phyloP scores from a whole-genome alignment of 805 yeast genomes.

The Isabelozyma rhagii region DNA sequence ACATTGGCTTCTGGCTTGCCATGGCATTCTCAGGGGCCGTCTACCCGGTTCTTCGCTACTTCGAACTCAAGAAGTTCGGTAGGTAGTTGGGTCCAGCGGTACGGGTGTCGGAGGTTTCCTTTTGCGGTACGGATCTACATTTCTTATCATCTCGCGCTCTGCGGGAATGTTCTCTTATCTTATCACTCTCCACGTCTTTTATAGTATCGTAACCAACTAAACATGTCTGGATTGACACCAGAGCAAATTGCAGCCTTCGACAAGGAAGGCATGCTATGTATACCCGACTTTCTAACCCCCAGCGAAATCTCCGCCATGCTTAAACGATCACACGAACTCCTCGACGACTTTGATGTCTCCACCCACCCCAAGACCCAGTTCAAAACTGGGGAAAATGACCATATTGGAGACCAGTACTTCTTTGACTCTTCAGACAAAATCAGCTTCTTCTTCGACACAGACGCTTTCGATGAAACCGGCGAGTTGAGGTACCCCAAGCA shows the following conservation, averaged over 20 bases:
- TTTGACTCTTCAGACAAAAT: constrained; percentile 67
- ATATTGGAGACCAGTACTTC: constrained; percentile 73
- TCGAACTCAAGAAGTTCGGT: constrained; percentile 27
- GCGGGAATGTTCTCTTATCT: neutral
- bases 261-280: constrained; percentile 58
- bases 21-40: constrained; percentile 30
- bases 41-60: constrained; percentile 29
- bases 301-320: constrained; percentile 41
- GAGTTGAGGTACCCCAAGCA: constrained; percentile 50
- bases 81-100: constrained; percentile 6
- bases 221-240: constrained; percentile 28
- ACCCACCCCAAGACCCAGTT: constrained; percentile 70
- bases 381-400: constrained; percentile 56
- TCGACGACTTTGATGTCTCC: constrained; percentile 47
- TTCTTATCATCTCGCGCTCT: no score
- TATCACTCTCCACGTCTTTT: neutral
- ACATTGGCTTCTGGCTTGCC: constrained; percentile 36
- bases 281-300: constrained; percentile 50
- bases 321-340: constrained; percentile 40
- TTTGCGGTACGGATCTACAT: no score
- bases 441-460: constrained; percentile 67
- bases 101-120: no score
- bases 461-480: constrained; percentile 58
- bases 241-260: constrained; percentile 51
- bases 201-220: neutral